phyloP scores from a whole-genome alignment of 768 basidiomycete genomes.

The Serendipita sp. region DNA sequence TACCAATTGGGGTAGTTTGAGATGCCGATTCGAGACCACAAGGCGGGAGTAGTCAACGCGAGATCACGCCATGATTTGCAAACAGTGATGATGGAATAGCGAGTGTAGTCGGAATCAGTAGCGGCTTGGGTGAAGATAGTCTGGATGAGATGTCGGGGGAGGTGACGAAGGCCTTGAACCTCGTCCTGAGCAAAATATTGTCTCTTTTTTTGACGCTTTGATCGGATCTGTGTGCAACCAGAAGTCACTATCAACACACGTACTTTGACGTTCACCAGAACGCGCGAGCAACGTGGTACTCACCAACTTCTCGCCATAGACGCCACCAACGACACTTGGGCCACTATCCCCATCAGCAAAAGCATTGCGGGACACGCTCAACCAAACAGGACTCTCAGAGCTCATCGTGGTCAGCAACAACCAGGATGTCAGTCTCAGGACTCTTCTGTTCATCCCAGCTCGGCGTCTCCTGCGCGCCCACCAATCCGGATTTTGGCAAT shows the following conservation, averaged over 20 bases:
- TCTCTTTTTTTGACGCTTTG: constrained; percentile 62
- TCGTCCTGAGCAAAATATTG: constrained; percentile 64
- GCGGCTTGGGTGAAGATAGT: constrained; percentile 75
- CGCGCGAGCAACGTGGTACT: not conserved
- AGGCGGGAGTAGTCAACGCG: not conserved
- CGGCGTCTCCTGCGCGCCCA: too few species aligned
- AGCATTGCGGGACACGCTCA: constrained; percentile 21
- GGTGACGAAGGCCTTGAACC: constrained; percentile 73
- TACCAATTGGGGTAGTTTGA: not conserved
- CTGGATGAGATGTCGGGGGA: constrained; percentile 65
- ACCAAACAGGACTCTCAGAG: constrained; percentile 6
- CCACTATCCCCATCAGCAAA: constrained; percentile 19
- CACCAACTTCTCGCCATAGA: constrained; percentile 16
- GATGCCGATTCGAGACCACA: not conserved
- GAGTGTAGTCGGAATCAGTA: constrained; percentile 32
- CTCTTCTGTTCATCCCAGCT: too few species aligned
- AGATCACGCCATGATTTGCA: not conserved
- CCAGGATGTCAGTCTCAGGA: too few species aligned
- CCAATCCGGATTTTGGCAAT: too few species aligned
- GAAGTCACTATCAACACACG: constrained; percentile 7
- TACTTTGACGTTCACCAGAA: constrained; percentile 17
- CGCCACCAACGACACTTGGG: constrained; percentile 29
- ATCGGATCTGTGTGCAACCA: constrained; percentile 54
- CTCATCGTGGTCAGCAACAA: not conserved
- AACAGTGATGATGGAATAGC: not conserved